These are phyloP conservation scores for Casaregolazyma suthepensis DNA, from an alignment of 1,139 yeast species.

Conservation along the genomic window DNA sequence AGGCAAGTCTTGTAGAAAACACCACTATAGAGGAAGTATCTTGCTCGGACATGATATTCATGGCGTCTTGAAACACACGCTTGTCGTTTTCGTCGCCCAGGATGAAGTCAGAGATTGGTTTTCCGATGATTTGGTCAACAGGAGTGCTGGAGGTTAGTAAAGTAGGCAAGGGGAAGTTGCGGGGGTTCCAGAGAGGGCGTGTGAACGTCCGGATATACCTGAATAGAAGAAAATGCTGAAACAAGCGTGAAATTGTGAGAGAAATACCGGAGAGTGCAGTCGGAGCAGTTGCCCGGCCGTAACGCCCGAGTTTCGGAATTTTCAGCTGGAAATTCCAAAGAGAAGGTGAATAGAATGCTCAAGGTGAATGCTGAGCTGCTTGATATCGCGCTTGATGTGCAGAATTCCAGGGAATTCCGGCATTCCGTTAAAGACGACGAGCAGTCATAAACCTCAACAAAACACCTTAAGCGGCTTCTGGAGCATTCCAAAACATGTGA, in stretches of 20 bases:
- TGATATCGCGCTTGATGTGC: neutral
- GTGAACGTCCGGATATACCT: neutral
- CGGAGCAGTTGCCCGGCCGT: neutral
- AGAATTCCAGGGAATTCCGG: neutral
- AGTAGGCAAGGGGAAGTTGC: neutral
- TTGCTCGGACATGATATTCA: constrained; percentile 62
- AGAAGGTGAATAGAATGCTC: neutral
- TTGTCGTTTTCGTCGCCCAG: constrained; percentile 64
- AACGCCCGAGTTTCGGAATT: neutral
- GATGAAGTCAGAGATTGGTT: constrained; percentile 59
- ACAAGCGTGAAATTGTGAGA: neutral
- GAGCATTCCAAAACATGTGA: neutral
- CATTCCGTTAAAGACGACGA: neutral
- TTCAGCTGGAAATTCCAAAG: neutral
- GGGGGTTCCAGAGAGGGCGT: neutral
- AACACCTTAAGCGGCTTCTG: neutral
- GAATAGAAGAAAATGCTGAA: no score
- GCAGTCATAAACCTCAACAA: neutral
- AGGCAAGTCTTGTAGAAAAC: constrained; percentile 46
- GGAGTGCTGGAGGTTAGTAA: constrained; percentile 45
- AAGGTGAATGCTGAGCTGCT: neutral
- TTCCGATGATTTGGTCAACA: constrained; percentile 46
- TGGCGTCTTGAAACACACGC: constrained; percentile 63
- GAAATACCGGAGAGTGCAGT: neutral
- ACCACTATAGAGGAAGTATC: constrained; percentile 74